Conservation (phyloP, 2,329 filamentous ascomycete genomes). For the Ophiostoma perfectum region DNA sequence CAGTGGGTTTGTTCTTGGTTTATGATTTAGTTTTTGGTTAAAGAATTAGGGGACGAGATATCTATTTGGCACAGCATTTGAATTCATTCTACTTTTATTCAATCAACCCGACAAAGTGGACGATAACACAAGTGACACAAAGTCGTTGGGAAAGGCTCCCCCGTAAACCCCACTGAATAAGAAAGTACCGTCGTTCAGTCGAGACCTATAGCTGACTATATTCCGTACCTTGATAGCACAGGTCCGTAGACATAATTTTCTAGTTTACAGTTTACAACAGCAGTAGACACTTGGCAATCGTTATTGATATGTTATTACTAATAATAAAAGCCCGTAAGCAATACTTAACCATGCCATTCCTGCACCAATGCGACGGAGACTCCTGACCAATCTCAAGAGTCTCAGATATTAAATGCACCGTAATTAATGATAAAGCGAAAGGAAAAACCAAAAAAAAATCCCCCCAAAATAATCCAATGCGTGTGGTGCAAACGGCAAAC, state of each 20-base stretch:
- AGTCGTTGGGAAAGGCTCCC: neutral
- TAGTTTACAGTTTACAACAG: no score
- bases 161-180: neutral
- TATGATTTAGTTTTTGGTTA: neutral
- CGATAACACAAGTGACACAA: neutral
- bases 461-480: neutral
- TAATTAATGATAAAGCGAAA: neutral
- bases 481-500: neutral
- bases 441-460: neutral
- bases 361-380: neutral
- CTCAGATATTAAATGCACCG: neutral
- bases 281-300: no score
- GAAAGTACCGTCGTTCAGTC: neutral
- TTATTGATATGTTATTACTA: neutral
- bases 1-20: slow-evolving; percentile 1
- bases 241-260: no score
- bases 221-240: neutral
- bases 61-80: slow-evolving; percentile 7
- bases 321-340: neutral
- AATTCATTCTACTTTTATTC: neutral
- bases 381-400: neutral
- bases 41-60: neutral
- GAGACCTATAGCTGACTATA: neutral
- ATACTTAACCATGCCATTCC: no score
- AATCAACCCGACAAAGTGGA: no score